Percentiles rank a stretch among this genome's conserved stretches.
phyloP scores from a whole-genome alignment of 805 yeast genomes.

The Saturnispora zaruensis region DNA sequence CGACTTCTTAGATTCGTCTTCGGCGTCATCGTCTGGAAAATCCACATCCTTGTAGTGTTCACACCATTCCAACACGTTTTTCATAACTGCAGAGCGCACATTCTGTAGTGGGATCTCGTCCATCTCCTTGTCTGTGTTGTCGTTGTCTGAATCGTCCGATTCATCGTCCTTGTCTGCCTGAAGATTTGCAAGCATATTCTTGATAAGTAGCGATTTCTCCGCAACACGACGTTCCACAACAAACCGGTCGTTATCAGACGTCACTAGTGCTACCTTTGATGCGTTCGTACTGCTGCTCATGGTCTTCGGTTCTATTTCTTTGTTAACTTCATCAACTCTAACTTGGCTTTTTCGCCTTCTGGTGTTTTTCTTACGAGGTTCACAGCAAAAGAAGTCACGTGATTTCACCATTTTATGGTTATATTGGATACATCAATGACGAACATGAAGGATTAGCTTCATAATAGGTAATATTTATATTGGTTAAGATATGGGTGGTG shows the following conservation, averaged over 20 bases:
- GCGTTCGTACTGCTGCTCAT: not conserved
- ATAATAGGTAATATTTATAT: no score
- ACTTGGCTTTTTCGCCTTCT: not conserved
- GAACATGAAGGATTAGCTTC: no score
- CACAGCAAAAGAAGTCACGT: not conserved
- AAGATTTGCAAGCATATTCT: constrained; percentile 76
- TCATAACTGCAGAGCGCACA: constrained; percentile 77
- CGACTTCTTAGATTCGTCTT: constrained; percentile 76
- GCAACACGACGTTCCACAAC: constrained; percentile 75
- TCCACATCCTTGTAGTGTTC: constrained; percentile 81
- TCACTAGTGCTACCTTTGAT: constrained; percentile 35
- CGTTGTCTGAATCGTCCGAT: constrained; percentile 31
- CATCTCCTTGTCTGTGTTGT: constrained; percentile 55
- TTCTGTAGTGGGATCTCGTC: constrained; percentile 84
- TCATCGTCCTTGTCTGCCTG: constrained; percentile 32
- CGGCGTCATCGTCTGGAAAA: constrained; percentile 70
- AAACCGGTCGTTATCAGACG: constrained; percentile 76
- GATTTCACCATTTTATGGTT: no score
- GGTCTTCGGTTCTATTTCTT: not conserved
- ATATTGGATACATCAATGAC: no score
- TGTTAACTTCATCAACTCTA: not conserved
- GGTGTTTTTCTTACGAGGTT: not conserved
- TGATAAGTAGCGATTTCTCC: constrained; percentile 75
- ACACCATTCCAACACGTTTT: constrained; percentile 93
- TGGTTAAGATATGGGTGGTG: no score